phyloP scores from a whole-genome alignment of 1,139 yeast species.

The Geotrichum siamense region DNA sequence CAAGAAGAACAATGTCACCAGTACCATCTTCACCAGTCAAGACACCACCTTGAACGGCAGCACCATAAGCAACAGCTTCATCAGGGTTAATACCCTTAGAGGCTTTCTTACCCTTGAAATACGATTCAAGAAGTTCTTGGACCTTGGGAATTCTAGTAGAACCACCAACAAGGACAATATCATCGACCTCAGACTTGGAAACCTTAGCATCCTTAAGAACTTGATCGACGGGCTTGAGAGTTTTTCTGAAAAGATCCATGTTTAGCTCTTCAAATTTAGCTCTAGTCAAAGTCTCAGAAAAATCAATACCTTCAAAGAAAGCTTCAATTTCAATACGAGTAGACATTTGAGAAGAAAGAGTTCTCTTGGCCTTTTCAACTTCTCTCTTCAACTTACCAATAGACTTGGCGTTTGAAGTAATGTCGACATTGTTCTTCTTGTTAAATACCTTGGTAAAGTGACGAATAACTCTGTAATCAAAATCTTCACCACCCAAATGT shows the following conservation, averaged over 20 bases:
- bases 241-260: slow-evolving; percentile 78
- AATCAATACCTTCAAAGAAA: slow-evolving; percentile 90
- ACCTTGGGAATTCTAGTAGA: slow-evolving; percentile 98
- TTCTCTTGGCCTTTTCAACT: slow-evolving; percentile 95
- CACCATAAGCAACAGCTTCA: slow-evolving; percentile 99
- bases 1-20: slow-evolving; percentile 80
- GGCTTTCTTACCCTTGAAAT: slow-evolving; percentile 88
- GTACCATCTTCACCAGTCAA: slow-evolving; percentile 78
- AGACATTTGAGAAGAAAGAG: slow-evolving; percentile 83
- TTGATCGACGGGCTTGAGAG: slow-evolving; percentile 88
- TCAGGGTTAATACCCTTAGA: slow-evolving; percentile 96
- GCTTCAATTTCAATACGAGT: slow-evolving; percentile 92
- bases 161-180: slow-evolving; percentile 93
- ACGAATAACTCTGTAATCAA: slow-evolving; percentile 81
- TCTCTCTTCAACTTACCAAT: slow-evolving; percentile 88
- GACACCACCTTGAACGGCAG: slow-evolving; percentile 97
- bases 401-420: slow-evolving; percentile 68
- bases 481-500: slow-evolving; percentile 98
- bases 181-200: slow-evolving; percentile 76
- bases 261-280: slow-evolving; percentile 94
- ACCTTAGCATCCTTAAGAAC: slow-evolving; percentile 85
- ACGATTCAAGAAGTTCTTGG: slow-evolving; percentile 79
- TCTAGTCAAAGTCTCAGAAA: slow-evolving; percentile 85
- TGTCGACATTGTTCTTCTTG: slow-evolving; percentile 79
- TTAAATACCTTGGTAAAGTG: slow-evolving; percentile 79